These are phyloP conservation scores for Naganishia cerealis DNA, from an alignment of 1,284 basidiomycete genomes.

Conservation along the genomic window DNA sequence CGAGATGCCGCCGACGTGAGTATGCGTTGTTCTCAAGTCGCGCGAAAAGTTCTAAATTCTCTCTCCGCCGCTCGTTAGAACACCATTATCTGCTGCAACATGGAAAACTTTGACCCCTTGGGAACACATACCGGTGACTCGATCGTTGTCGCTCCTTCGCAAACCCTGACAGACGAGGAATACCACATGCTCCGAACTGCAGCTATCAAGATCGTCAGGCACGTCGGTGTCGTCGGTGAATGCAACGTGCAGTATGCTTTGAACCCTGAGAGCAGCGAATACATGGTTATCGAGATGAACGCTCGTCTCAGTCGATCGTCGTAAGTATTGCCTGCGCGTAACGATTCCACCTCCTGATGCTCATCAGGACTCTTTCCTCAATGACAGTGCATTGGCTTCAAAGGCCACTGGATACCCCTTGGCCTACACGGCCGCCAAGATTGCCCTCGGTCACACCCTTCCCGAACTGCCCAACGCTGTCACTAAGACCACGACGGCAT, in stretches of 20 bases:
- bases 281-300: slow-evolving; percentile 98
- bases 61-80: slow-evolving; percentile 58
- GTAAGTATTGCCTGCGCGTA: slow-evolving; percentile 42
- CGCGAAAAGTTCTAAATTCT: slow-evolving; percentile 30
- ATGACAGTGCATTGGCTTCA: slow-evolving; percentile 80
- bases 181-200: slow-evolving; percentile 99
- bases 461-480: slow-evolving; percentile 98
- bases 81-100: slow-evolving; percentile 93
- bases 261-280: slow-evolving; percentile 87
- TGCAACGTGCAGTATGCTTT: slow-evolving; percentile 89
- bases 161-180: slow-evolving; percentile 94
- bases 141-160: slow-evolving; percentile 98
- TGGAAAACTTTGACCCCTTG: slow-evolving; percentile 97
- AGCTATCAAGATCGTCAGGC: slow-evolving; percentile 94
- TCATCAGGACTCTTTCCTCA: not conserved
- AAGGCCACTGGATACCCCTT: slow-evolving; percentile 99
- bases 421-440: slow-evolving; percentile 98
- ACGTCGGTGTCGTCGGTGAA: slow-evolving; percentile 97
- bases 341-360: not conserved
- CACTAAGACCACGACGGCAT: slow-evolving; percentile 98
- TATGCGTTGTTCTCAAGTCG: slow-evolving; percentile 36
- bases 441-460: slow-evolving; percentile 96
- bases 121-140: slow-evolving; percentile 99
- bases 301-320: slow-evolving; percentile 70
- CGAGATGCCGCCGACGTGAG: slow-evolving; percentile 89